phyloP scores from a whole-genome alignment of 148 eudicot genomes.

The Rhododendron griersonianum region DNA sequence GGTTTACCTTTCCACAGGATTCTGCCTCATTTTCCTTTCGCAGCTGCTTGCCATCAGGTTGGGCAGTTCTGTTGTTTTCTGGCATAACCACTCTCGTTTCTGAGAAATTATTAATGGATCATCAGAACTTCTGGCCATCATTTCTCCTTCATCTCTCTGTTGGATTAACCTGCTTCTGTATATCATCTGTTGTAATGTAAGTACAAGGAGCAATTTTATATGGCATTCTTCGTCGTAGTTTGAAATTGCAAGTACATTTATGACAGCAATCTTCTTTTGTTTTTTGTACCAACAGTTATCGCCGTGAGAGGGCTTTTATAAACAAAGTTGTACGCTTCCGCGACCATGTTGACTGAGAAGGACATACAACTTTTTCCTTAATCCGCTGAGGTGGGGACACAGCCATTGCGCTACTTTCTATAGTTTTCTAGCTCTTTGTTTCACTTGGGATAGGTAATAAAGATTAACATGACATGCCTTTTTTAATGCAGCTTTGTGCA shows the following conservation, averaged over 20 bases:
- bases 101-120: slow-evolving; percentile 69
- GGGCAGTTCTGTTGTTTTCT: slow-evolving; percentile 56
- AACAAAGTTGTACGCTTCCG: slow-evolving; percentile 61
- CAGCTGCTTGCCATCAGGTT: slow-evolving; percentile 87
- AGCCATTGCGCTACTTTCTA: background rate
- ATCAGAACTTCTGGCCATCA: slow-evolving; percentile 62
- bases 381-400: background rate
- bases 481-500: background rate
- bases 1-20: slow-evolving; percentile 40
- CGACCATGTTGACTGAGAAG: slow-evolving; percentile 65
- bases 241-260: background rate
- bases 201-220: slow-evolving; percentile 14
- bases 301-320: slow-evolving; percentile 59
- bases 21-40: slow-evolving; percentile 70
- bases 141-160: slow-evolving; percentile 65
- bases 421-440: slow-evolving; percentile 5
- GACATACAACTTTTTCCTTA: background rate
- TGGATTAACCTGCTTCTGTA: slow-evolving; percentile 66
- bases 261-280: background rate
- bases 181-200: slow-evolving; percentile 70
- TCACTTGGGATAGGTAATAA: background rate
- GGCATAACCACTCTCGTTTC: slow-evolving; percentile 55
- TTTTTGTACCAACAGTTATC: slow-evolving; percentile 37
- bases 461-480: background rate
- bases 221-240: background rate